phyloP scores from a whole-genome alignment of 345 rosid species.

The Limnanthes douglasii region DNA sequence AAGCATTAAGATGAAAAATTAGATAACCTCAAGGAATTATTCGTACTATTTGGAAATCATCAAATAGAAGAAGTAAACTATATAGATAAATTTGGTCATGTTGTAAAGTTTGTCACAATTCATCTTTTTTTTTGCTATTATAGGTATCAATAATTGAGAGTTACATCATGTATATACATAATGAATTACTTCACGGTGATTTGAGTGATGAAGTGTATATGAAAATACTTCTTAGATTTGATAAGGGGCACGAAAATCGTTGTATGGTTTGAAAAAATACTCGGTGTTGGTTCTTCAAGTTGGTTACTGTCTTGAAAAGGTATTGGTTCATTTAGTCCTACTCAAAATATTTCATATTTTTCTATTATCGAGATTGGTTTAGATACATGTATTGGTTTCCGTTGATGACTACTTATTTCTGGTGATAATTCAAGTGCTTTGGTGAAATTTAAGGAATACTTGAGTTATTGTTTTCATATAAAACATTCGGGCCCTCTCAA shows the following conservation, averaged over 20 bases:
- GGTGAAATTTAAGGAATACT: background rate
- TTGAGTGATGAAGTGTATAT: background rate
- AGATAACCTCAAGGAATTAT: background rate
- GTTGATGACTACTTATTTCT: background rate
- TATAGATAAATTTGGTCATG: background rate
- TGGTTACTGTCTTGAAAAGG: background rate
- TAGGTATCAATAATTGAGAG: background rate
- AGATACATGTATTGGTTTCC: background rate
- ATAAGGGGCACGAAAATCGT: background rate
- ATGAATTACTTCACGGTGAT: background rate
- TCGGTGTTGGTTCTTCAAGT: background rate
- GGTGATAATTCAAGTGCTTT: background rate
- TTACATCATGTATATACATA: background rate
- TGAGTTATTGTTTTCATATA: background rate
- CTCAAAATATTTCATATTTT: background rate
- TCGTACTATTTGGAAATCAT: background rate
- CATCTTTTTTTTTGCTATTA: background rate
- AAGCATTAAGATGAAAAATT: background rate
- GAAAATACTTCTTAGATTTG: background rate
- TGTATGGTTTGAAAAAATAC: background rate
- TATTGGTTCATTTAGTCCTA: background rate
- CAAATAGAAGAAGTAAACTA: background rate
- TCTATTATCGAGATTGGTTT: background rate
- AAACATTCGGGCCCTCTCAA: background rate
- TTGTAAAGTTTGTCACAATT: background rate